These are phyloP conservation scores for Mycosphaerella sp. DNA, from an alignment of 2,329 filamentous ascomycete species.

Conservation along the genomic window DNA sequence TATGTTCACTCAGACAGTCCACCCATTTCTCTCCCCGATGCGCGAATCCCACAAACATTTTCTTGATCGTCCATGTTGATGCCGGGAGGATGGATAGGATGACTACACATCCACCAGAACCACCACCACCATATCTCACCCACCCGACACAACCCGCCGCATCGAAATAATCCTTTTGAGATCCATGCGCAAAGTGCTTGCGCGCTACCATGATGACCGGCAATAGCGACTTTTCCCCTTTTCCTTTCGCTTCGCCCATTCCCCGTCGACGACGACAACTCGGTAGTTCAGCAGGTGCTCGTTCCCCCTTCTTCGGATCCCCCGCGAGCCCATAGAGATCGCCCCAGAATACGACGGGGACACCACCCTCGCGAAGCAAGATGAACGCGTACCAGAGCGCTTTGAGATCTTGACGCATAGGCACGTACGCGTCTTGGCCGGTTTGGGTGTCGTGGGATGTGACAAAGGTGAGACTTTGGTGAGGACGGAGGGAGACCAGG, in stretches of 20 bases:
- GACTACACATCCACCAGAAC: conserved; percentile 33
- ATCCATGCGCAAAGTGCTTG: conserved; percentile 61
- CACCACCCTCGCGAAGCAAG: conserved; percentile 56
- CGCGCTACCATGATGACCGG: conserved; percentile 56
- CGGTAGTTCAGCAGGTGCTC: conserved; percentile 43
- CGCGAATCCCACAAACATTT: conserved; percentile 54
- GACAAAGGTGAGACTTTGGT: conserved; percentile 52
- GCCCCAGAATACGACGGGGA: conserved; percentile 65
- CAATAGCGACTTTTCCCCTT: conserved; percentile 33
- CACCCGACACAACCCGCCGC: conserved; percentile 56
- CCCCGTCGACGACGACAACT: conserved; percentile 19
- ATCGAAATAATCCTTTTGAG: conserved; percentile 60
- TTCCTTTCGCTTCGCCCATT: neutral
- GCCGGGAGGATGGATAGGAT: conserved; percentile 30
- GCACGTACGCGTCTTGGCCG: conserved; percentile 57
- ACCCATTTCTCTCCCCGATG: conserved; percentile 49
- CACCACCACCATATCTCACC: conserved; percentile 47
- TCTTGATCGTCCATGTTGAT: conserved; percentile 37
- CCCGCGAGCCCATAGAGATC: conserved; percentile 60
- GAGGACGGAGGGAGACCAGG: conserved; percentile 21
- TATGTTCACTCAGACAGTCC: conserved; percentile 55
- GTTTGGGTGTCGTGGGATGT: conserved; percentile 66
- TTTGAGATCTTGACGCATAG: conserved; percentile 62
- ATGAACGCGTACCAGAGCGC: conserved; percentile 66
- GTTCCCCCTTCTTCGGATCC: conserved; percentile 28